These are phyloP conservation scores for Gnaphalium uliginosum DNA, from an alignment of 129 eudicot species.

Conservation along the genomic window DNA sequence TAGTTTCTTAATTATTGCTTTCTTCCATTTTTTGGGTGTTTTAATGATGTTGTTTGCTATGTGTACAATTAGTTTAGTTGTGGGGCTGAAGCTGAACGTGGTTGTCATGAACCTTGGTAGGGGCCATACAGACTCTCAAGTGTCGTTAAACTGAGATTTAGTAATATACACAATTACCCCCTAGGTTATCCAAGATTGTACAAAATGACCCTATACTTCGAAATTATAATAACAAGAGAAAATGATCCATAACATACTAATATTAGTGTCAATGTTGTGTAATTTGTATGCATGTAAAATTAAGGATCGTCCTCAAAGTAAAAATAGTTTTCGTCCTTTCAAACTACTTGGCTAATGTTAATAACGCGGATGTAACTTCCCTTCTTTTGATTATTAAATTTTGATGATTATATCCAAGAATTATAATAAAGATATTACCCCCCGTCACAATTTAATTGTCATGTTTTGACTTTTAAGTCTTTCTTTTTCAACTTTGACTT, in stretches of 20 bases:
- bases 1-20: neutral
- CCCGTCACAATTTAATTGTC: too few species aligned
- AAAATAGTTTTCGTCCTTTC: too few species aligned
- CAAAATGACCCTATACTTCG: neutral
- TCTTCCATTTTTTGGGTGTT: constrained; percentile 25
- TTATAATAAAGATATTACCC: too few species aligned
- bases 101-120: constrained; percentile 37
- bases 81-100: constrained; percentile 35
- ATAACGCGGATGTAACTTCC: too few species aligned
- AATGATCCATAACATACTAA: neutral
- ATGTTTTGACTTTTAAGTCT: too few species aligned
- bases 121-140: constrained; percentile 30
- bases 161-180: neutral
- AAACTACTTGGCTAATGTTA: too few species aligned
- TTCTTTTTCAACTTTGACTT: too few species aligned
- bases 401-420: too few species aligned
- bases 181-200: neutral
- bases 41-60: constrained; percentile 30
- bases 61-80: constrained; percentile 27
- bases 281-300: neutral
- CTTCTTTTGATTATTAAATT: too few species aligned
- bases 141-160: neutral
- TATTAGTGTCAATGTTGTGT: neutral
- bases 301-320: too few species aligned
- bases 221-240: neutral